Conservation (phyloP, 1,139 yeast genomes). For the Candida sanyaensis region DNA sequence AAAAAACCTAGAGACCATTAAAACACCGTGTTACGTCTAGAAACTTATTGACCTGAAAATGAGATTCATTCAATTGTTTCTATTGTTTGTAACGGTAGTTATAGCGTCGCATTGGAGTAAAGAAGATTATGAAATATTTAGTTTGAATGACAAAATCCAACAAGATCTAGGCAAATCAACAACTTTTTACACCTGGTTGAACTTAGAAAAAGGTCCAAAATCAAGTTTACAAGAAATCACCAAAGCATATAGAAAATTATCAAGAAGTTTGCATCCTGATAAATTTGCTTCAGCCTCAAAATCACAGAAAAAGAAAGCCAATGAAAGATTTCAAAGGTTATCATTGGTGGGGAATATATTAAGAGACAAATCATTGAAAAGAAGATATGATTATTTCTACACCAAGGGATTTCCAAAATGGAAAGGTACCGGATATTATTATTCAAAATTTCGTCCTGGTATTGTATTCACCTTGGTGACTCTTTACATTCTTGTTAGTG, state of each 20-base stretch:
- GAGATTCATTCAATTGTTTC: slow-evolving; percentile 8
- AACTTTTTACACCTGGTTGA: slow-evolving; percentile 72
- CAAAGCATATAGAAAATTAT: slow-evolving; percentile 72
- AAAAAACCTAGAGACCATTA: slow-evolving; percentile 4
- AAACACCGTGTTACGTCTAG: not conserved
- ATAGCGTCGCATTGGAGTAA: slow-evolving; percentile 40
- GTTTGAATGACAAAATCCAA: slow-evolving; percentile 65
- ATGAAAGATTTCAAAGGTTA: slow-evolving; percentile 69
- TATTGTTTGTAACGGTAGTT: slow-evolving; percentile 19
- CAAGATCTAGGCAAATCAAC: slow-evolving; percentile 62
- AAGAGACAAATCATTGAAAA: slow-evolving; percentile 59
- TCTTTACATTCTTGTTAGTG: slow-evolving; percentile 49
- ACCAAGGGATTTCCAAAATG: slow-evolving; percentile 86
- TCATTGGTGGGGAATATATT: slow-evolving; percentile 76
- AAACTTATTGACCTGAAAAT: not conserved
- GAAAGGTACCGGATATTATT: slow-evolving; percentile 56
- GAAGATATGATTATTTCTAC: slow-evolving; percentile 83
- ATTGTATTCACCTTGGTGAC: slow-evolving; percentile 52
- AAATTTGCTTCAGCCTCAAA: slow-evolving; percentile 49
- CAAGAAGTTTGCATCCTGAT: slow-evolving; percentile 83
- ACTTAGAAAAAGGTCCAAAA: slow-evolving; percentile 50
- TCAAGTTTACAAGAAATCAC: slow-evolving; percentile 65
- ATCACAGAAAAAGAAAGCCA: slow-evolving; percentile 48
- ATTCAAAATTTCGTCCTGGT: slow-evolving; percentile 62
- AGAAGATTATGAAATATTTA: slow-evolving; percentile 81